Evolutionary conservation across 768 basidiomycete genomes (phyloP).

Genomic region (Leccinellum luteum): DNA sequence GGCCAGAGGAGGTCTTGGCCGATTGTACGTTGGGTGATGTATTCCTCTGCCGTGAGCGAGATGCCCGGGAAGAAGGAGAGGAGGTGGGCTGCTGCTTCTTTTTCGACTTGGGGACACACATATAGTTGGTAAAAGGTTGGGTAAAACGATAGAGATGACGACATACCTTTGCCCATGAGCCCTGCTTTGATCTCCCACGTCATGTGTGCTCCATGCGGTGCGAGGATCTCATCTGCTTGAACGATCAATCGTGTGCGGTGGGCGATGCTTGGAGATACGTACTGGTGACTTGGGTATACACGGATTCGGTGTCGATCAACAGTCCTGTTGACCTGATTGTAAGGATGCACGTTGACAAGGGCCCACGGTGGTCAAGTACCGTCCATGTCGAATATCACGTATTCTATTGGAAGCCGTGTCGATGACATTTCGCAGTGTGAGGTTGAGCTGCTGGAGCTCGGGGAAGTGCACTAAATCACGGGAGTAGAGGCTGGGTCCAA

Average conservation of each 20-base stretch:
- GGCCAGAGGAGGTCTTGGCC: constrained; percentile 69
- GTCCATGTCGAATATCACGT: constrained; percentile 74
- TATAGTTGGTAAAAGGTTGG: not conserved
- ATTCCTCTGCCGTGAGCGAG: constrained; percentile 58
- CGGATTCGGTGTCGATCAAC: constrained; percentile 72
- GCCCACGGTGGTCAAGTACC: constrained; percentile 38
- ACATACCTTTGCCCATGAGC: constrained; percentile 79
- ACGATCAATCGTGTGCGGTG: not conserved
- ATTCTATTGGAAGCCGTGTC: constrained; percentile 41
- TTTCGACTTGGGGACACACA: constrained; percentile 56
- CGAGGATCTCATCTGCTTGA: constrained; percentile 64
- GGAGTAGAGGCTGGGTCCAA: no score
- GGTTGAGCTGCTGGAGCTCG: no score
- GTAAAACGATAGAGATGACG: not conserved
- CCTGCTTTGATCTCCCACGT: constrained; percentile 90
- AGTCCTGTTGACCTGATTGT: constrained; percentile 44
- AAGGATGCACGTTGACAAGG: not conserved
- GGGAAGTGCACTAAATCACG: no score
- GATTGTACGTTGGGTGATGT: constrained; percentile 51
- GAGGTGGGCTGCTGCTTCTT: constrained; percentile 60
- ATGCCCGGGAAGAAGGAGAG: constrained; percentile 78
- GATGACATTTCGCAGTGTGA: constrained; percentile 16
- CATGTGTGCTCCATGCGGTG: constrained; percentile 69
- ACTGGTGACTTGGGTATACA: constrained; percentile 83
- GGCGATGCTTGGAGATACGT: constrained; percentile 21